Base-by-base conservation (phyloP, 1,284 basidiomycete species). In the Tilletia setariae region DNA sequence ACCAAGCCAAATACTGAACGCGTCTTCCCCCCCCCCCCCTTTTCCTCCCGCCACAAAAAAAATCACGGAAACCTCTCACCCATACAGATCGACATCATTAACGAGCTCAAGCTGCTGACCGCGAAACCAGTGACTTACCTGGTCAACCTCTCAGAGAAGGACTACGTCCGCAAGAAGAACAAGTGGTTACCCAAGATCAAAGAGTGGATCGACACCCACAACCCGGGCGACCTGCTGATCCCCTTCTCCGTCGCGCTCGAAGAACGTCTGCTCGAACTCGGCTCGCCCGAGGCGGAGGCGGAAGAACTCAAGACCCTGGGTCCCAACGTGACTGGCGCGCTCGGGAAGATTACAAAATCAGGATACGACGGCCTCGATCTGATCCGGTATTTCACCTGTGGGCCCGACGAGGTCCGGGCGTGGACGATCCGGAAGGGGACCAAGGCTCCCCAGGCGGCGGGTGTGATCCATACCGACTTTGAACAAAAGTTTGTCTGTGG, bases 141-240 rank as follows among this genome's bases (percentile, higher is more conserved):
- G 62, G 93, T 98, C 84, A 99, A 99, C 85, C 86, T 99, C 66
- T 94, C 92, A 71, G 95, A 98, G 84, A 89, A 88, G 75, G 96
- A 99, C 84, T 99, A 93, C 81, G 86, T 93, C 69, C 89, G 96
- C 72, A 97, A 96, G 86, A 98, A 98, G 90, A 98, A 98, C 87
- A 98, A 98, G 86, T 98, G 95, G 94, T 90, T 98, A 32, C 87
- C 94, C 28, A 97, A 97, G 86, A 98, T 98, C 87, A 97, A 98
- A 84, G 91, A 86, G 30, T 99, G 96, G 95, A 97, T 99, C 80
- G 94, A 98, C 85, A 87, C 90, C 81, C 89, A 98, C 86, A 98
- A 98, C 86, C 90, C 94, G 1, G 96, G 96, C 70, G 96, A 99
- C 82, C 87, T 88, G 28, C 88, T 99, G 74, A 97, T 99, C 77